These are phyloP conservation scores for Ploettnerulaceae sp. DNA, from an alignment of 2,329 filamentous ascomycete species.

Conservation along the genomic window DNA sequence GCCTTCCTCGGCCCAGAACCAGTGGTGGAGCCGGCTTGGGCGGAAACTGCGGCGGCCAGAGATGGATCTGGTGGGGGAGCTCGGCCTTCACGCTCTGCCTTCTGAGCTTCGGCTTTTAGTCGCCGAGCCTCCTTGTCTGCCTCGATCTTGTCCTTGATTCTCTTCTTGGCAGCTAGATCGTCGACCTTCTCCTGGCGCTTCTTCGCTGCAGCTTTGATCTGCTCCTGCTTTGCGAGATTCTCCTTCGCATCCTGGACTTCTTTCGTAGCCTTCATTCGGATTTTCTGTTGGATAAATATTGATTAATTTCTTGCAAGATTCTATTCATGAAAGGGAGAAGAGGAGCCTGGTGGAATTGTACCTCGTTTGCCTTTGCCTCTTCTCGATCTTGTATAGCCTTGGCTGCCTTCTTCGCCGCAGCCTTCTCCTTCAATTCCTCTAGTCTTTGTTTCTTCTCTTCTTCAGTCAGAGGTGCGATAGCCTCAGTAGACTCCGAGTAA, in stretches of 20 bases:
- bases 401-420: constrained; percentile 66
- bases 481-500: constrained; percentile 90
- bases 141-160: constrained; percentile 89
- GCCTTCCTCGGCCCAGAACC: constrained; percentile 44
- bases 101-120: constrained; percentile 78
- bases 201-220: constrained; percentile 81
- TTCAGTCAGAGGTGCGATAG: constrained; percentile 83
- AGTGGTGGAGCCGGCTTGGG: constrained; percentile 41
- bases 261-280: constrained; percentile 80
- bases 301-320: constrained; percentile 6
- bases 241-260: constrained; percentile 89
- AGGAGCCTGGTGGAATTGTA: constrained; percentile 34
- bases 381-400: constrained; percentile 71
- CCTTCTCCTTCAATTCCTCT: constrained; percentile 65
- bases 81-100: constrained; percentile 79
- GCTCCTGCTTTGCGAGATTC: constrained; percentile 80
- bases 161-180: constrained; percentile 79
- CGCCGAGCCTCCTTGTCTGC: constrained; percentile 88
- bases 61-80: constrained; percentile 39
- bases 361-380: constrained; percentile 81
- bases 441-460: constrained; percentile 84
- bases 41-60: constrained; percentile 27
- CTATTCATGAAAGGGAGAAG: background rate
- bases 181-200: constrained; percentile 86
- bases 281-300: too few relatives aligned